Evolutionary conservation across 2,329 filamentous ascomycete species (phyloP), one percentile per base, ranked within the genome.

Genomic region (Penicillium sclerotigenum): DNA sequence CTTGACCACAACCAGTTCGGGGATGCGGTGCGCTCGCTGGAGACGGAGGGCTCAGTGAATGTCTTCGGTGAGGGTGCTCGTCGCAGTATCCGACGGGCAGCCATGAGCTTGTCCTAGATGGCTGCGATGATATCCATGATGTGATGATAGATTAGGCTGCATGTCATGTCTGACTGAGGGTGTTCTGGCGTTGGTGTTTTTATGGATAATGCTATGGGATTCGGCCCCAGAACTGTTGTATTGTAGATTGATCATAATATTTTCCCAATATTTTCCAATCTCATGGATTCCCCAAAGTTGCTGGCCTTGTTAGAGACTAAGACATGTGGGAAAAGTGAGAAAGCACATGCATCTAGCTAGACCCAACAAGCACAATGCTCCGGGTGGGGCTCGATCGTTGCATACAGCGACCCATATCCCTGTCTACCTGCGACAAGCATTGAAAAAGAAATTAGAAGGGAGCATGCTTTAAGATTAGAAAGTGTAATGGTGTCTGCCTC

Each of bases 61-160:
- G 80, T 97, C 18, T 81, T 82, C 33, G 94, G 94, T 0, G 93
- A 97, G 66, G 94, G 94, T 4, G 83, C 88, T 18, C 86, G 93
- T 75, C 90, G 87, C 77, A 90, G 78, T 61, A 87, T 99, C 48
- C 85, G 93, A 68, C 85, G 91, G 50, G 59, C 62, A 28, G 63
- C 64, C 8, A 47, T 59, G 36, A 62, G 63, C 26, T 38, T 66
- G 62, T 56, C 52, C 14, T 57, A 57, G 38, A 22, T 38, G 33
- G 29, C 40, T 42, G 28, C 40, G 45, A 57, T 62, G 54, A 60
- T 61, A 67, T n/a, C 59, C 54, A 70, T 60, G 68, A 69, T 65
- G 58, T 65, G 54, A 71, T 61, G 69, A 65, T 60, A 42, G 58
- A 54, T 51, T 47, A 58, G 60, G 64, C 53, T 68, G 67, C 62